Evolutionary conservation across 1,284 basidiomycete genomes (phyloP).

Genomic region (Heterobasidion occidentale): DNA sequence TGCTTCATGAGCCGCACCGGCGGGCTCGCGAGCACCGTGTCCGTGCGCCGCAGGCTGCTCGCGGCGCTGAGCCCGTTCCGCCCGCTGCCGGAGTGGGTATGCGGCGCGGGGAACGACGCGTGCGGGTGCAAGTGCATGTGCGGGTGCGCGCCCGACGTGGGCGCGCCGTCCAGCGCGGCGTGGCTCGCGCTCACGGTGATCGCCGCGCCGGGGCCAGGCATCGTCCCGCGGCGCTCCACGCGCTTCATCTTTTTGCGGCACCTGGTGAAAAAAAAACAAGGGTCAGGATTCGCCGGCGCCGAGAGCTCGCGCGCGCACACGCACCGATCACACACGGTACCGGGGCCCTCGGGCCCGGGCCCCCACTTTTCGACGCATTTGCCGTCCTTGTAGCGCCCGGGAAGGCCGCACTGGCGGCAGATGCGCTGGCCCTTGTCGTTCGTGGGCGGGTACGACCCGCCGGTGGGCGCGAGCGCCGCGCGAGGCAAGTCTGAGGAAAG

Average conservation of each 20-base stretch:
- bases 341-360: slow-evolving; percentile 74
- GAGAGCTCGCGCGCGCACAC: not conserved
- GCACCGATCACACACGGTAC: slow-evolving; percentile 74
- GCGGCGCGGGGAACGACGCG: slow-evolving; percentile 19
- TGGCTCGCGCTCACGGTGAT: slow-evolving; percentile 17
- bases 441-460: slow-evolving; percentile 40
- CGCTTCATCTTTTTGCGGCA: slow-evolving; percentile 85
- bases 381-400: slow-evolving; percentile 71
- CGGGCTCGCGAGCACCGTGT: too few species aligned
- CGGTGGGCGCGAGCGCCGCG: slow-evolving; percentile 5
- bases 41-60: too few species aligned
- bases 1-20: too few species aligned
- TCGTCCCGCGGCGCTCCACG: slow-evolving; percentile 64
- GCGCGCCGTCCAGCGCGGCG: too few species aligned
- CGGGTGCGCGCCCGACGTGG: slow-evolving; percentile 7
- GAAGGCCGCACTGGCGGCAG: slow-evolving; percentile 63
- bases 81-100: slow-evolving; percentile 1
- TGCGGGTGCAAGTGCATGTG: slow-evolving; percentile 11
- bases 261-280: slow-evolving; percentile 20
- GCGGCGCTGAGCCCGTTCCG: too few species aligned
- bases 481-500: not conserved
- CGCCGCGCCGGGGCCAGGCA: slow-evolving; percentile 26
- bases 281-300: not conserved
- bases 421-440: slow-evolving; percentile 64
- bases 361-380: slow-evolving; percentile 87